A percentile compares a stretch with the other conserved stretches of the same genome.
phyloP scores from a whole-genome alignment of 768 basidiomycete species.

The Chlorophyllum brunneum region DNA sequence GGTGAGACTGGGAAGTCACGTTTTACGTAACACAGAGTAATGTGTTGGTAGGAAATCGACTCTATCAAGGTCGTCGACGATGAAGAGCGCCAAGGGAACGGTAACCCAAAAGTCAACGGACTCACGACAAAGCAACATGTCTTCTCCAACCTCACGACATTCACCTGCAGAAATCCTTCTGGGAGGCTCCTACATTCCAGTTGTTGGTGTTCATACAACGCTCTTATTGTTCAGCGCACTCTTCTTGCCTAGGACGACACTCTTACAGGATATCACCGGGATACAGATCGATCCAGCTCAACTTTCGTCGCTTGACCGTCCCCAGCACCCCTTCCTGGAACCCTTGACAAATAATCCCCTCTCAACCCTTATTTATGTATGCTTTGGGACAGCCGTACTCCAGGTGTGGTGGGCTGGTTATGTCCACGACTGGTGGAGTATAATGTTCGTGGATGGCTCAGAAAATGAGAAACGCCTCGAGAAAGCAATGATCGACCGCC shows the following conservation, averaged over 20 bases:
- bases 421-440: constrained; percentile 56
- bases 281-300: constrained; percentile 27
- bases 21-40: too few relatives aligned
- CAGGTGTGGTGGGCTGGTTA: constrained; percentile 74
- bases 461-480: constrained; percentile 41
- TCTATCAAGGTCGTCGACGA: too few relatives aligned
- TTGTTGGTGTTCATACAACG: constrained; percentile 63
- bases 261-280: constrained; percentile 35
- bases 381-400: constrained; percentile 48
- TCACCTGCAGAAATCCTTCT: constrained; percentile 2
- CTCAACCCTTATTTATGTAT: constrained; percentile 54
- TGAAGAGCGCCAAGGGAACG: constrained; percentile 1
- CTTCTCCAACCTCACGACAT: background rate
- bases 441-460: constrained; percentile 34
- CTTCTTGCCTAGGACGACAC: constrained; percentile 63
- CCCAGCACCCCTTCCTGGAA: constrained; percentile 68
- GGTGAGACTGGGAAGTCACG: too few relatives aligned
- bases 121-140: background rate
- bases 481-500: constrained; percentile 32
- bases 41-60: too few relatives aligned
- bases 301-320: constrained; percentile 49
- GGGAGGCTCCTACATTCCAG: constrained; percentile 45
- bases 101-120: background rate
- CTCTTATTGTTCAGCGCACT: constrained; percentile 65
- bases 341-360: constrained; percentile 59